Conservation (phyloP, 441 rosid species). For the Erysimum pusillum region DNA sequence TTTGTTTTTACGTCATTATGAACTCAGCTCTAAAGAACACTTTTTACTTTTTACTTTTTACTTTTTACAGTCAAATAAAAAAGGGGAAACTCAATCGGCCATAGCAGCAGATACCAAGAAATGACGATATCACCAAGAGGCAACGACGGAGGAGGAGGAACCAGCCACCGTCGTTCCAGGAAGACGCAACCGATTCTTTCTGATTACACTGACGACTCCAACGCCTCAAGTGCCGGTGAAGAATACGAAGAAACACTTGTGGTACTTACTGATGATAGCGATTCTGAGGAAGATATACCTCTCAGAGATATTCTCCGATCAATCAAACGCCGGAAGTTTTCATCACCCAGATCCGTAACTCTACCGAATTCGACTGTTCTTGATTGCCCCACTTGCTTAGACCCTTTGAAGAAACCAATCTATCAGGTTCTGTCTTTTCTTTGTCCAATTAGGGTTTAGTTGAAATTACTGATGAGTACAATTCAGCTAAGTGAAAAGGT, state of each 20-base stretch:
- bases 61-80: too few species aligned
- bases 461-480: neutral
- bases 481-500: neutral
- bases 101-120: too few species aligned
- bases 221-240: neutral
- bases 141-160: neutral
- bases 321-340: neutral
- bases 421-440: neutral
- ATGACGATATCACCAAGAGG: neutral
- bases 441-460: neutral
- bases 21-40: too few species aligned
- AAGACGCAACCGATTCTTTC: neutral
- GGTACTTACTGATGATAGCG: neutral
- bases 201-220: neutral
- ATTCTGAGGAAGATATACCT: neutral
- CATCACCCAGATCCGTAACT: constrained; percentile 1
- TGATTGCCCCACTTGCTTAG: neutral
- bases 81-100: too few species aligned
- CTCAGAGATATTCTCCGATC: neutral
- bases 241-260: neutral
- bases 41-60: too few species aligned
- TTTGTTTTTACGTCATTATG: too few species aligned
- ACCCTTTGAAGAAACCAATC: constrained; percentile 7
- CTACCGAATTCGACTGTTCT: neutral
- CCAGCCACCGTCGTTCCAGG: neutral